Evolutionary conservation across 2,329 filamentous ascomycete genomes (phyloP), one percentile per base, ranked within the genome.

Genomic region (Colletotrichum orchidophilum): DNA sequence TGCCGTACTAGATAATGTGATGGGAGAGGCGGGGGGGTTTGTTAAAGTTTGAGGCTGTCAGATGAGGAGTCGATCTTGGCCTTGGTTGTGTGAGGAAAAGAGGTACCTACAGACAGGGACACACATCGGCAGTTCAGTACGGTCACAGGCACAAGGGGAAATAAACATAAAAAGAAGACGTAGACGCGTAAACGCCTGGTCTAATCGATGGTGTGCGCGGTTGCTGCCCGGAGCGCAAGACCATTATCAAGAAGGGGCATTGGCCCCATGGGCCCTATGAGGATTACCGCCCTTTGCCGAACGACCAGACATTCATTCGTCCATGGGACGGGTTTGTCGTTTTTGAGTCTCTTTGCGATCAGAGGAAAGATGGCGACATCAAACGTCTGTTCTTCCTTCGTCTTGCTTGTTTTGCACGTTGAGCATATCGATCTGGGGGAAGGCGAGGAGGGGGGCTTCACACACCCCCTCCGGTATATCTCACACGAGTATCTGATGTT

Each of bases 11-110:
- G 26, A 24, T n/a, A n/a, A n/a, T 24, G 3, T 33, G 15, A 29
- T 33, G 21, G 27, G 15, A 21, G 26, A 21, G 24, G 46, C 49
- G 26, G 27, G 27, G 11, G 21, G 5, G 18, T 13, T 33, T 57
- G 50, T 53, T 50, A 50, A n/a, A 24, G 66, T 70, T 70, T 70
- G 66, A 49, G 66, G 66, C 66, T 70, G 61, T 70, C 66, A 70
- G 66, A 61, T 70, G 53, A 59, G 60, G 39, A 26, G 12, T n/a
- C 29, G 33, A 33, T 52, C 39, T 46, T 13, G n/a, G 8, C 13
- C 33, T 31, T 39, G 18, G 50, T 11, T 24, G 15, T 50, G 46
- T 50, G n/a, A 50, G 35, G 13, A 39, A 2, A 12, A 46, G 8
- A 21, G 39, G 39, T 46, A 46, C 39, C 18, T 15, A 46, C 39